These are phyloP conservation scores for Pythium sp. DNA, from an alignment of 352 stramenopile species.

Conservation along the genomic window DNA sequence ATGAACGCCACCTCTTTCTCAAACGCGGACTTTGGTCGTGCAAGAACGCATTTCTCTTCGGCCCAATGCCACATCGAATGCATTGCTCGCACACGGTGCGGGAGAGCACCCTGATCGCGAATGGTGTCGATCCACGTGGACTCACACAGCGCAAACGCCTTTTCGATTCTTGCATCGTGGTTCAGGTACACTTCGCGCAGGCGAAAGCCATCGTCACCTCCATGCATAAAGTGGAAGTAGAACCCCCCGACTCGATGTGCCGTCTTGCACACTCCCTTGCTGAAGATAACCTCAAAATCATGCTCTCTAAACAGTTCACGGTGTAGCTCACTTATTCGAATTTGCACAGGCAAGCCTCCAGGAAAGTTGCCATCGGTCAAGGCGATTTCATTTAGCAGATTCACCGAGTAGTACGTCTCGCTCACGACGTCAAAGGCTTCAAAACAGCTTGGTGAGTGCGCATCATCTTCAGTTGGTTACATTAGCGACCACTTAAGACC, in stretches of 20 bases:
- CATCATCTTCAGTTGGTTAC: neutral
- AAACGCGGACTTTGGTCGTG: constrained; percentile 23
- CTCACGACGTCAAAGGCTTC: constrained; percentile 21
- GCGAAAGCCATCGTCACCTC: constrained; percentile 8
- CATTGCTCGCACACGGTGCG: constrained; percentile 24
- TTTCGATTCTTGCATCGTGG: neutral
- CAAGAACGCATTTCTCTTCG: constrained; percentile 33
- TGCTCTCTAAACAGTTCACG: constrained; percentile 31
- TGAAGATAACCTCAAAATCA: constrained; percentile 47
- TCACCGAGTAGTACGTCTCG: constrained; percentile 34
- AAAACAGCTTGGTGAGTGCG: constrained; percentile 27
- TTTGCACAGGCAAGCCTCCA: constrained; percentile 29
- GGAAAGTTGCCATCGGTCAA: constrained; percentile 35
- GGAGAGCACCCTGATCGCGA: constrained; percentile 15
- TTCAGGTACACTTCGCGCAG: constrained; percentile 29
- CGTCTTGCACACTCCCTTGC: constrained; percentile 30
- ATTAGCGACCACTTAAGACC: constrained; percentile 8
- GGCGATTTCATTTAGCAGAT: constrained; percentile 42
- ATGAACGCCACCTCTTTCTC: neutral
- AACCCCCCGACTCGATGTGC: constrained; percentile 19
- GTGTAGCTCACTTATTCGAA: constrained; percentile 31
- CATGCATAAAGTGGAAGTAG: constrained; percentile 36
- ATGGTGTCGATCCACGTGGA: neutral
- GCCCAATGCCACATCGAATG: constrained; percentile 54
- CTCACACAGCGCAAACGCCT: constrained; percentile 31